These are phyloP conservation scores for Amphibolis antarctica DNA, from an alignment of 106 monocot species.

Conservation along the genomic window DNA sequence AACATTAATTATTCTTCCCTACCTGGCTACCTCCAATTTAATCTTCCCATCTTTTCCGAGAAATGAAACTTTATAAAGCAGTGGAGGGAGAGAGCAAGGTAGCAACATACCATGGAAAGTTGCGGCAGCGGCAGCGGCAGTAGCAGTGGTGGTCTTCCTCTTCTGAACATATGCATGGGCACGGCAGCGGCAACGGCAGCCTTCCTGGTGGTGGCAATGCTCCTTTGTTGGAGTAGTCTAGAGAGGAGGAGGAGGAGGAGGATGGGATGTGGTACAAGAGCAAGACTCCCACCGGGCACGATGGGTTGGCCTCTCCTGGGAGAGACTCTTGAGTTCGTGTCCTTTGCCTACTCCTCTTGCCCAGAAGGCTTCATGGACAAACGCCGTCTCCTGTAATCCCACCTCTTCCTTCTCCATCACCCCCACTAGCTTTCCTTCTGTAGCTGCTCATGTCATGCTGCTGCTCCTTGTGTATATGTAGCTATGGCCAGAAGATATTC, in stretches of 20 bases:
- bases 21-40: background rate
- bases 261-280: background rate
- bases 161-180: constrained; percentile 1
- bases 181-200: background rate
- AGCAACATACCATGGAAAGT: background rate
- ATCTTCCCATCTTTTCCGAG: background rate
- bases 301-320: constrained; percentile 80
- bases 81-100: background rate
- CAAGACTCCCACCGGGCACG: constrained; percentile 39
- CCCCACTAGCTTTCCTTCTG: background rate
- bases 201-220: too few relatives aligned
- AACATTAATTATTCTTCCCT: background rate
- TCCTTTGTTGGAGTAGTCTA: background rate
- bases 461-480: background rate
- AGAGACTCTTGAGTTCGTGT: constrained; percentile 81
- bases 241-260: background rate
- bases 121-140: background rate
- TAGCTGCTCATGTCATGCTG: background rate
- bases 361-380: constrained; percentile 87
- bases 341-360: constrained; percentile 49
- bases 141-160: too few relatives aligned
- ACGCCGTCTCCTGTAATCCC: constrained; percentile 40
- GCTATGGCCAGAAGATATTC: constrained; percentile 86
- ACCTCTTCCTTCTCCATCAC: background rate
- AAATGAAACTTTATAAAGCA: too few relatives aligned